phyloP scores from a whole-genome alignment of 108 stramenopile genomes.

The Stephanodiscus minutulus region DNA sequence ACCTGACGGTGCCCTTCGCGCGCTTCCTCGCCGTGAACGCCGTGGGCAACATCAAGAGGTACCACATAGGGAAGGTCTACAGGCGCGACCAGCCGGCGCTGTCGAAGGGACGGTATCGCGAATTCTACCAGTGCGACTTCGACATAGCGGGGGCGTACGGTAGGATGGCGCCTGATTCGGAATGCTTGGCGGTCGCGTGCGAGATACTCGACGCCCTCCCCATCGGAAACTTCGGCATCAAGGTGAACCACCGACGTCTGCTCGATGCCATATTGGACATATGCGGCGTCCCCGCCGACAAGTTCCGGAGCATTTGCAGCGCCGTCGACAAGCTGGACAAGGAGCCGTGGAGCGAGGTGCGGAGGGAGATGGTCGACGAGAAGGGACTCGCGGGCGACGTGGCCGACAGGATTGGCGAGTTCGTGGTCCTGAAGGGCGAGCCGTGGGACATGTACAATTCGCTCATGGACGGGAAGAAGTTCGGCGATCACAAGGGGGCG shows the following conservation, averaged over 20 bases:
- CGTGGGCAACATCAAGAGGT: conserved; percentile 91
- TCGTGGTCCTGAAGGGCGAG: conserved; percentile 72
- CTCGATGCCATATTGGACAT: conserved; percentile 90
- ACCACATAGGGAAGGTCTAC: conserved; percentile 92
- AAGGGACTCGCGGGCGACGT: conserved; percentile 82
- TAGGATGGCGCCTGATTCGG: conserved; percentile 89
- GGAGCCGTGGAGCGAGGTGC: conserved; percentile 84
- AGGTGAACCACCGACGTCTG: conserved; percentile 88
- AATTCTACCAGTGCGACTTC: conserved; percentile 96
- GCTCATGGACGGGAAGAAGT: conserved; percentile 58
- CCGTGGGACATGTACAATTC: conserved; percentile 73
- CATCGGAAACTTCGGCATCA: conserved; percentile 88
- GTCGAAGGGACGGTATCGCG: conserved; percentile 84
- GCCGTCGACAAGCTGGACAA: conserved; percentile 96
- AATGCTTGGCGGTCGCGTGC: conserved; percentile 82
- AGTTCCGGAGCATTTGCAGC: conserved; percentile 89
- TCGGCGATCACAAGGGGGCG: conserved; percentile 76
- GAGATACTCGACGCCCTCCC: conserved; percentile 86
- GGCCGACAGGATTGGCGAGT: conserved; percentile 86
- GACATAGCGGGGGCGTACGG: conserved; percentile 82
- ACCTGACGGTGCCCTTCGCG: conserved; percentile 93
- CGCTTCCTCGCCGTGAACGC: conserved; percentile 86
- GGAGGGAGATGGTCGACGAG: conserved; percentile 81
- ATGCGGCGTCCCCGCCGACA: conserved; percentile 86
- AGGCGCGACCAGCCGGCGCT: conserved; percentile 85